Conservation (phyloP, 331 rosid species). For the Spiraea crenata region DNA sequence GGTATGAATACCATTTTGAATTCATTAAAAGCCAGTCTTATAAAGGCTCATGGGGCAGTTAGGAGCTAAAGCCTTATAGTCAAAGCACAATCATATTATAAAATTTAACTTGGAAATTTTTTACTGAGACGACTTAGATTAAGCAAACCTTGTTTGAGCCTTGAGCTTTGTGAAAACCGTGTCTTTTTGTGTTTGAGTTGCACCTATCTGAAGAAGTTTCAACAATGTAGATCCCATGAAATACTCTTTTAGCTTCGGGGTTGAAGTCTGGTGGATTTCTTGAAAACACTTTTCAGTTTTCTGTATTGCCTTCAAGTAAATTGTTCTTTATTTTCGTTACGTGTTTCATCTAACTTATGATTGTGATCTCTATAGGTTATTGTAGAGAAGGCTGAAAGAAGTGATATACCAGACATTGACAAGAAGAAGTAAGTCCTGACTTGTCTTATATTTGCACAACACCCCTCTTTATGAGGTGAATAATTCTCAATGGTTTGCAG, state of each 20-base stretch:
- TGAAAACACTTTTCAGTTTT: background rate
- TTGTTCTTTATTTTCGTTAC: background rate
- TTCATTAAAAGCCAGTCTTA: background rate
- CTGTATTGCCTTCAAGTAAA: background rate
- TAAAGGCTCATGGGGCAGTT: background rate
- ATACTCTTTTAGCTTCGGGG: background rate
- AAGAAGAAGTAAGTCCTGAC: slow-evolving; percentile 43
- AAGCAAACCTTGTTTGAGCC: slow-evolving; percentile 4
- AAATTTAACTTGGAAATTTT: background rate
- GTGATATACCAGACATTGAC: slow-evolving; percentile 51
- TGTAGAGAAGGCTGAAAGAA: slow-evolving; percentile 54
- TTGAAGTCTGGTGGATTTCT: background rate
- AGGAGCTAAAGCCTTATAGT: slow-evolving; percentile 5
- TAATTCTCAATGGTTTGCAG: background rate
- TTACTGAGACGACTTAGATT: background rate
- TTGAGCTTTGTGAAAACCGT: background rate
- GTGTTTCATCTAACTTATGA: background rate
- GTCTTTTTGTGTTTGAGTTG: background rate
- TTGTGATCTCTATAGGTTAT: slow-evolving; percentile 34
- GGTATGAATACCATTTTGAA: slow-evolving; percentile 24
- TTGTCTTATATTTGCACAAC: background rate
- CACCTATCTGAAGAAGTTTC: background rate
- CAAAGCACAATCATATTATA: background rate
- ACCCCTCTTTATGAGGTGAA: background rate
- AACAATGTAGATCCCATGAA: background rate